phyloP scores from a whole-genome alignment of 768 basidiomycete genomes.

The Podaxis carcinomalis region DNA sequence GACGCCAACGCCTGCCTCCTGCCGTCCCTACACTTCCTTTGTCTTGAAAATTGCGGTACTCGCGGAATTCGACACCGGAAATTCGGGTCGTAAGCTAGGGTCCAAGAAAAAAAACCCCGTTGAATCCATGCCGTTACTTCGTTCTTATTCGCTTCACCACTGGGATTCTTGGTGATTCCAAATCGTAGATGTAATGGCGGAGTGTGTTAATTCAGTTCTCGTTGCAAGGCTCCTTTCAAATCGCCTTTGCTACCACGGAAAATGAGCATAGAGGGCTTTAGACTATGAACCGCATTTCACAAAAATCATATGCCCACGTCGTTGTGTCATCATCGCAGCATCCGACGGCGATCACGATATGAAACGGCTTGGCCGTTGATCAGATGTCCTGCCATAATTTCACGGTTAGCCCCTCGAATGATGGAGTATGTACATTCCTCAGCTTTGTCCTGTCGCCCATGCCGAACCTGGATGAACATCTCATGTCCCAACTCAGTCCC shows the following conservation, averaged over 20 bases:
- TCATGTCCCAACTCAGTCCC: background rate
- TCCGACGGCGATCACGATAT: background rate
- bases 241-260: background rate
- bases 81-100: background rate
- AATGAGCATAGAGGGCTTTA: slow-evolving; percentile 1
- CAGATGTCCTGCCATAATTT: background rate
- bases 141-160: background rate
- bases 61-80: background rate
- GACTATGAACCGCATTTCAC: background rate
- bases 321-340: background rate
- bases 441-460: background rate
- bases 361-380: background rate
- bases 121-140: background rate
- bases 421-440: background rate
- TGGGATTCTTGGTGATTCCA: background rate
- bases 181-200: background rate
- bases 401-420: background rate
- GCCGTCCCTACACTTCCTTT: background rate
- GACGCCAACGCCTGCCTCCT: background rate
- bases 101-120: background rate
- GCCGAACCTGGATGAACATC: background rate
- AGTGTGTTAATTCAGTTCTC: background rate
- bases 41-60: background rate
- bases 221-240: slow-evolving; percentile 2
- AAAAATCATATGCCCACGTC: background rate